A percentile compares a stretch with the other conserved stretches of the same genome.
phyloP scores from a whole-genome alignment of 768 basidiomycete genomes.

The Auriscalpium vulgare region DNA sequence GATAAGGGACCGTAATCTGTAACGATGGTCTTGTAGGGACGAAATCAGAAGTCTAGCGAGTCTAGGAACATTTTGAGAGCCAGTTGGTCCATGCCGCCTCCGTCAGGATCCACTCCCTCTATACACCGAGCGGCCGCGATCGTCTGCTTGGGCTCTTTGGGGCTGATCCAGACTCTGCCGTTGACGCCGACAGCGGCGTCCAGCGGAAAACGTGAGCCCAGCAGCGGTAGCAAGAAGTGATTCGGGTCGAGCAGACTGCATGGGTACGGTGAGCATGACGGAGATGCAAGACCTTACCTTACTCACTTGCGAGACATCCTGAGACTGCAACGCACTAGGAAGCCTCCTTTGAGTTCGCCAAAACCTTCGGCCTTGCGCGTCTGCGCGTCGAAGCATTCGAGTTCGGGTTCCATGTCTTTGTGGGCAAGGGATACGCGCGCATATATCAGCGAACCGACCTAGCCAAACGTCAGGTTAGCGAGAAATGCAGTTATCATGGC shows the following conservation, averaged over 20 bases:
- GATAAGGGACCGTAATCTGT: no score
- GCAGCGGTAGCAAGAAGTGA: constrained; percentile 73
- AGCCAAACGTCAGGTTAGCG: neutral
- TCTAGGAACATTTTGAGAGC: constrained; percentile 46
- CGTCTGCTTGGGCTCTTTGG: constrained; percentile 64
- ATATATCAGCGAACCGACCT: constrained; percentile 90
- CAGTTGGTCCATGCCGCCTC: constrained; percentile 49
- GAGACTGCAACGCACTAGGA: constrained; percentile 73
- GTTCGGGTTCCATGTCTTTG: constrained; percentile 96
- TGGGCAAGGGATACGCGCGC: constrained; percentile 90
- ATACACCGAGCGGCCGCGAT: constrained; percentile 76
- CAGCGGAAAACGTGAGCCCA: constrained; percentile 77
- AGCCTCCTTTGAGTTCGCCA: constrained; percentile 88
- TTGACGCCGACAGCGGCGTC: constrained; percentile 89
- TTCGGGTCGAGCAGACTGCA: constrained; percentile 69
- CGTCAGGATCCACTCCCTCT: constrained; percentile 72
- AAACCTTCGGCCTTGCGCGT: constrained; percentile 89
- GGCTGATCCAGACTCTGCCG: constrained; percentile 83
- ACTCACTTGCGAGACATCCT: constrained; percentile 81
- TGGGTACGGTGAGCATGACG: neutral
- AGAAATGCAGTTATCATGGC: neutral
- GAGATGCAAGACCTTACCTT: neutral
- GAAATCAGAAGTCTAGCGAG: constrained; percentile 32
- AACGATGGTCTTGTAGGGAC: neutral
- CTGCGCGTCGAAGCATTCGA: constrained; percentile 93